Percentiles rank a stretch among this genome's conserved stretches.
phyloP scores from a whole-genome alignment of 1,284 basidiomycete species.

The Malassezia pachydermatis region DNA sequence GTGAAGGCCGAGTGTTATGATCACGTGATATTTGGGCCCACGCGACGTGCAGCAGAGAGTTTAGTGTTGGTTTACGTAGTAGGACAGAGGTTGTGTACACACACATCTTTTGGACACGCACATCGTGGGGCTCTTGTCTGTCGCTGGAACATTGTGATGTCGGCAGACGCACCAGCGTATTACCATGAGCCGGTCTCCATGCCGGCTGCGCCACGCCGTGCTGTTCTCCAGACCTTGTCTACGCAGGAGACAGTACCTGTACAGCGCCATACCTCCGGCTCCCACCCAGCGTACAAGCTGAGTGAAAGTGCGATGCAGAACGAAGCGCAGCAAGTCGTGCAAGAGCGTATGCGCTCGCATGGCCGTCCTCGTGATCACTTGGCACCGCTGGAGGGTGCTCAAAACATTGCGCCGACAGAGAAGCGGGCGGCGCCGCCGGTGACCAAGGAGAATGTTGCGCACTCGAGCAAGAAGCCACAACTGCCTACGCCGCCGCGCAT shows the following conservation, averaged over 20 bases:
- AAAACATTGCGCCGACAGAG: slow-evolving; percentile 9
- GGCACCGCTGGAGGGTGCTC: slow-evolving; percentile 7
- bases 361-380: slow-evolving; percentile 9
- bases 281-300: slow-evolving; percentile 6
- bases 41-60: slow-evolving; percentile 14
- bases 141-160: slow-evolving; percentile 10
- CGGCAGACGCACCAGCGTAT: slow-evolving; percentile 10
- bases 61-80: slow-evolving; percentile 17
- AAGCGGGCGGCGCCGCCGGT: slow-evolving; percentile 11
- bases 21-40: slow-evolving; percentile 14
- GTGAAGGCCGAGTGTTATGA: neutral
- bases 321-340: slow-evolving; percentile 9
- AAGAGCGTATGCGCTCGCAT: slow-evolving; percentile 3
- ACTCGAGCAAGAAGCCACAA: slow-evolving; percentile 28
- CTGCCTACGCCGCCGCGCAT: slow-evolving; percentile 37
- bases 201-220: slow-evolving; percentile 13
- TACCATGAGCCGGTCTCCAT: slow-evolving; percentile 2
- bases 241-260: slow-evolving; percentile 17
- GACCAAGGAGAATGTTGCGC: slow-evolving; percentile 12
- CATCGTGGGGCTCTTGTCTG: no score
- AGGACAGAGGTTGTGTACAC: neutral
- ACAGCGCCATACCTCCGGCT: slow-evolving; percentile 8
- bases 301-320: slow-evolving; percentile 9
- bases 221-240: slow-evolving; percentile 16
- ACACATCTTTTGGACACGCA: neutral